These are phyloP conservation scores for Scedosporium aurantiacum DNA, from an alignment of 2,329 filamentous ascomycete genomes.

Conservation along the genomic window DNA sequence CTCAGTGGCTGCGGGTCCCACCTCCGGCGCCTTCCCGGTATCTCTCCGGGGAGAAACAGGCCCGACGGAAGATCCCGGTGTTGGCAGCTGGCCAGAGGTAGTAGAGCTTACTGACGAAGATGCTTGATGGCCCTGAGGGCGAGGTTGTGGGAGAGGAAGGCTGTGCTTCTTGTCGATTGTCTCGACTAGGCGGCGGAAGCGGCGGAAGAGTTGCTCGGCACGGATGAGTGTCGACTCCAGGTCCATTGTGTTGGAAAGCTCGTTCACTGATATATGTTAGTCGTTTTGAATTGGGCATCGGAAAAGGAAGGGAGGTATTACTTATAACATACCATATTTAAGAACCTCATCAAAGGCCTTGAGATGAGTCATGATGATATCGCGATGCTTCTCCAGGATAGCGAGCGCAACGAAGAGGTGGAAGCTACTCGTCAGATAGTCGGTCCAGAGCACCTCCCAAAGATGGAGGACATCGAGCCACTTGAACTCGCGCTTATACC, in stretches of 20 bases:
- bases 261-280: constrained; percentile 57
- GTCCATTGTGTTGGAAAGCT: constrained; percentile 87
- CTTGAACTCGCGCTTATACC: constrained; percentile 95
- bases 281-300: not conserved
- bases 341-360: constrained; percentile 93
- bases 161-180: constrained; percentile 85
- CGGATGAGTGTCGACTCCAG: constrained; percentile 75
- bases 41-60: constrained; percentile 9
- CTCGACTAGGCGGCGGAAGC: constrained; percentile 81
- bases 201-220: constrained; percentile 77
- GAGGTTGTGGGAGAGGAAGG: constrained; percentile 50
- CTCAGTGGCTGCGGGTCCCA: constrained; percentile 24
- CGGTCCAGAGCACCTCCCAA: constrained; percentile 94
- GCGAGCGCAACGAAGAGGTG: constrained; percentile 90
- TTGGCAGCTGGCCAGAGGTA: not conserved
- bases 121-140: constrained; percentile 3
- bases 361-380: constrained; percentile 90
- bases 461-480: constrained; percentile 79
- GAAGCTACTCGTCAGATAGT: constrained; percentile 79
- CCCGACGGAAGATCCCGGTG: constrained; percentile 11
- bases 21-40: constrained; percentile 16
- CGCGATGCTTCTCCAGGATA: constrained; percentile 90
- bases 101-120: not conserved
- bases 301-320: not conserved
- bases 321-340: constrained; percentile 67